Evolutionary conservation across 1,284 basidiomycete genomes (phyloP).

Genomic region (Phellinidium pouzarii): DNA sequence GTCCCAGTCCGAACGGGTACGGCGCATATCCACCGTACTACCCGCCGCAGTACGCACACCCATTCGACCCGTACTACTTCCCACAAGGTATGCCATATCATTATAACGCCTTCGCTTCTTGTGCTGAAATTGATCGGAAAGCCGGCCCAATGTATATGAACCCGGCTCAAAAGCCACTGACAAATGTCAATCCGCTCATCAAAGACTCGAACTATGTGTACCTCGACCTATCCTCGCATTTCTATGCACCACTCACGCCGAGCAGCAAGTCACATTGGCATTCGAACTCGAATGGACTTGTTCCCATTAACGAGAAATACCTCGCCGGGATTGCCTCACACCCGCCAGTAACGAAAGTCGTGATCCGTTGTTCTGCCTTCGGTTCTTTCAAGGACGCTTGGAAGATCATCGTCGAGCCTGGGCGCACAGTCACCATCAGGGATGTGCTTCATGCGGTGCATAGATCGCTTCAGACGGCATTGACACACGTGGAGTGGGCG

Average conservation of each 20-base stretch:
- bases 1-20: constrained; percentile 6
- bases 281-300: not conserved
- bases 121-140: not conserved
- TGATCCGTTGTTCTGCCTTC: constrained; percentile 4
- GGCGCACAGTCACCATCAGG: constrained; percentile 4
- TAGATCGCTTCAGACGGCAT: not conserved
- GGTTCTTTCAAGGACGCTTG: not conserved
- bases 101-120: not conserved
- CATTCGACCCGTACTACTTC: constrained; percentile 10
- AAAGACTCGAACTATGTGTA: not conserved
- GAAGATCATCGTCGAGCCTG: not conserved
- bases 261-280: not conserved
- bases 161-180: not conserved
- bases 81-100: constrained; percentile 10
- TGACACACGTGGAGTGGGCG: constrained; percentile 8
- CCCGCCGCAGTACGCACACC: constrained; percentile 1
- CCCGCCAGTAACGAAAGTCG: not conserved
- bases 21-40: constrained; percentile 8
- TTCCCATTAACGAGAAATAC: constrained; percentile 12
- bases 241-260: not conserved
- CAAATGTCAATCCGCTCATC: not conserved
- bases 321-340: constrained; percentile 8
- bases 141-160: not conserved
- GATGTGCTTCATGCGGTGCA: not conserved
- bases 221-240: not conserved